Percentiles rank a stretch among this genome's conserved stretches.
These are phyloP conservation scores for Triglochin maritima DNA, from an alignment of 106 monocot genomes.

Conservation along the genomic window DNA sequence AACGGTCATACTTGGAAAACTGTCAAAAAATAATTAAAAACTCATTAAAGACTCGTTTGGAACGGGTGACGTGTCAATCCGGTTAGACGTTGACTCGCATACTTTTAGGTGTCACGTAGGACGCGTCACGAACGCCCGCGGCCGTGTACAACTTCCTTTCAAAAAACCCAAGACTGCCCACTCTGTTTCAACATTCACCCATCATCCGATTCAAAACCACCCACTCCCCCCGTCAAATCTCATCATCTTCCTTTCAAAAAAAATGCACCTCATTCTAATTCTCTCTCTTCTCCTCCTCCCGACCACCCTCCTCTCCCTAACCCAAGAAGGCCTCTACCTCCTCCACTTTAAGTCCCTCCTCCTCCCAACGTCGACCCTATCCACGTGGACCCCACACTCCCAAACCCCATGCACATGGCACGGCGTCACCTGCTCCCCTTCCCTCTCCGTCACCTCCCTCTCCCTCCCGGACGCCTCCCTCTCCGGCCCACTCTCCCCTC, in stretches of 20 bases:
- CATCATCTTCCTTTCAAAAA: too few relatives aligned
- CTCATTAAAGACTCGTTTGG: too few relatives aligned
- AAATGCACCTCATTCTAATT: not conserved
- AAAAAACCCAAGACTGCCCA: too few relatives aligned
- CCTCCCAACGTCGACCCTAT: not conserved
- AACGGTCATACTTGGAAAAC: too few relatives aligned
- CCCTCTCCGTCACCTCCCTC: constrained; percentile 6
- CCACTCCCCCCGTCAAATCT: not conserved
- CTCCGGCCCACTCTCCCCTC: constrained; percentile 17
- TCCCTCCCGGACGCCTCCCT: not conserved
- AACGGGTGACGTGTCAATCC: too few relatives aligned
- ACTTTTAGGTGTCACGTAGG: too few relatives aligned
- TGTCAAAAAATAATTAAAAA: too few relatives aligned
- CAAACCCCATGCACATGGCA: constrained; percentile 12
- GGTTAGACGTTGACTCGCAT: too few relatives aligned
- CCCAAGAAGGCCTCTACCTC: constrained; percentile 8
- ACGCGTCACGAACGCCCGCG: too few relatives aligned
- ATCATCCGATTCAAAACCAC: not conserved
- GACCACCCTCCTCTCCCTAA: not conserved
- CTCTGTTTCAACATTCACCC: too few relatives aligned
- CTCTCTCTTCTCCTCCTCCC: constrained; percentile 3
- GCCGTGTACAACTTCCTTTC: too few relatives aligned
- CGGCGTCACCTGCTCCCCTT: constrained; percentile 9
- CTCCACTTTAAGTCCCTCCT: not conserved
- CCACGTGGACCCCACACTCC: constrained; percentile 7